Conservation (phyloP, 1,284 basidiomycete genomes). For the Ceratorhiza oryzae-sativae region DNA sequence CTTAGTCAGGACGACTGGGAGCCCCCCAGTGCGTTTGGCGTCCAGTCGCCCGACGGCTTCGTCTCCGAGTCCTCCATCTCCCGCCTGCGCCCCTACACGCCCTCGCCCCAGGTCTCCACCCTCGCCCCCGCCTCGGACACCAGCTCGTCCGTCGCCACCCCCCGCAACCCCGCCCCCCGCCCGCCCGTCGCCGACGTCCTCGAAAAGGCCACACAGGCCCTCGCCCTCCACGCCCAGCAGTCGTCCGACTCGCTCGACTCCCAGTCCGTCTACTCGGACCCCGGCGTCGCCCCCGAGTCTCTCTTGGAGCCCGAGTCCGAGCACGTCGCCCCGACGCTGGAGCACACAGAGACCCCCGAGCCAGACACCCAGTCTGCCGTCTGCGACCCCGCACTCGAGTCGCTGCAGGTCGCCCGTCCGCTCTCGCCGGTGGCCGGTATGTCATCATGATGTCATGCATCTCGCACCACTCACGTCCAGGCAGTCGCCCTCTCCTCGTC, state of each 20-base stretch:
- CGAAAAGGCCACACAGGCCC: conserved; percentile 6
- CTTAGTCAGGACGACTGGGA: conserved; percentile 30
- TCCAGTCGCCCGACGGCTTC: conserved; percentile 34
- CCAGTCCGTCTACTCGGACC: conserved; percentile 17
- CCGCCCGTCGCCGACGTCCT: neutral
- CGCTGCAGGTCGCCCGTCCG: conserved; percentile 24
- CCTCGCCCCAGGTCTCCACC: conserved; percentile 31
- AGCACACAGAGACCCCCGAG: neutral
- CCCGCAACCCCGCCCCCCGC: neutral
- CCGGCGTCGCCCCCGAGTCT: conserved; percentile 16
- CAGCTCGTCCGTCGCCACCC: conserved; percentile 23
- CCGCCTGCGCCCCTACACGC: conserved; percentile 20
- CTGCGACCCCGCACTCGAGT: conserved; percentile 17
- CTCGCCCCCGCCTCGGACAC: conserved; percentile 19
- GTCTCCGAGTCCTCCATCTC: conserved; percentile 28
- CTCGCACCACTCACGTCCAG: neutral
- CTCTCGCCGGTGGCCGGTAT: conserved; percentile 21
- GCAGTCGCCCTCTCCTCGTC: conserved; percentile 7
- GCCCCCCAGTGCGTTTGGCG: conserved; percentile 18
- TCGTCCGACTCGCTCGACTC: conserved; percentile 18
- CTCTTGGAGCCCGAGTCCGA: conserved; percentile 4
- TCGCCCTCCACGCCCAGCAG: conserved; percentile 18
- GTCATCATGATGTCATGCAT: neutral
- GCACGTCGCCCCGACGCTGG: neutral
- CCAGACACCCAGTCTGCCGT: neutral